Evolutionary conservation across 2,329 filamentous ascomycete genomes (phyloP).

Genomic region (Trichocomaceae sp.): DNA sequence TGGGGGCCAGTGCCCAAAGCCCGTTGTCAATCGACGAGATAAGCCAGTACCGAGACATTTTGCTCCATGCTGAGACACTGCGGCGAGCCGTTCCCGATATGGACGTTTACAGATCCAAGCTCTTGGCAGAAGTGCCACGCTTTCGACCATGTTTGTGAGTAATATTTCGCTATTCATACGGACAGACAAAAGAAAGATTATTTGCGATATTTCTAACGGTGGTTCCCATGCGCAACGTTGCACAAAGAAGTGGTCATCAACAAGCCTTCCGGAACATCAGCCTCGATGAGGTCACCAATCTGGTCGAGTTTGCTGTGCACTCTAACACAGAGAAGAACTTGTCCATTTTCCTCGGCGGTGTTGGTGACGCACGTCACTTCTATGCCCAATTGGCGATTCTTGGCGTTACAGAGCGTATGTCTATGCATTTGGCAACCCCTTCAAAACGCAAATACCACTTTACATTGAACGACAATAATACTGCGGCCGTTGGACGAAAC

Average conservation of each 20-base stretch:
- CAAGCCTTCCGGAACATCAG: not conserved
- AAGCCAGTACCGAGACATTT: conserved; percentile 1
- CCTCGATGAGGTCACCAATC: conserved; percentile 8
- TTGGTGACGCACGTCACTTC: conserved; percentile 13
- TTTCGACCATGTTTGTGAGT: conserved; percentile 3
- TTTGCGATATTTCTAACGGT: not conserved
- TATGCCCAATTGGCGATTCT: conserved; percentile 11
- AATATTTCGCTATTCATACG: not conserved
- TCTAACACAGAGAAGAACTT: conserved; percentile 6
- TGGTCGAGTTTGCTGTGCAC: conserved; percentile 7
- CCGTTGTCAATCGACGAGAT: conserved; percentile 6
- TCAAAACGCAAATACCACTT: conserved; percentile 11
- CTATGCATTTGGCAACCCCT: not conserved
- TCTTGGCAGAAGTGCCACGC: conserved; percentile 1
- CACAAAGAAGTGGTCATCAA: not conserved
- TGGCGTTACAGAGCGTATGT: conserved; percentile 9
- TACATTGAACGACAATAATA: conserved; percentile 7
- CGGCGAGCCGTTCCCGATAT: conserved; percentile 6
- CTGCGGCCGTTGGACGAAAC: conserved; percentile 2
- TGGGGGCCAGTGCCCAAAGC: not conserved
- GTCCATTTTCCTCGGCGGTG: conserved; percentile 9
- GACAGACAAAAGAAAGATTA: not conserved
- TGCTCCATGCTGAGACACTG: conserved; percentile 6
- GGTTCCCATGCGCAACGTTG: not conserved
- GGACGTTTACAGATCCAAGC: not conserved